These are phyloP conservation scores for Acanthamoeba lenticulata DNA, from an alignment of 208 protist species.

Conservation along the genomic window DNA sequence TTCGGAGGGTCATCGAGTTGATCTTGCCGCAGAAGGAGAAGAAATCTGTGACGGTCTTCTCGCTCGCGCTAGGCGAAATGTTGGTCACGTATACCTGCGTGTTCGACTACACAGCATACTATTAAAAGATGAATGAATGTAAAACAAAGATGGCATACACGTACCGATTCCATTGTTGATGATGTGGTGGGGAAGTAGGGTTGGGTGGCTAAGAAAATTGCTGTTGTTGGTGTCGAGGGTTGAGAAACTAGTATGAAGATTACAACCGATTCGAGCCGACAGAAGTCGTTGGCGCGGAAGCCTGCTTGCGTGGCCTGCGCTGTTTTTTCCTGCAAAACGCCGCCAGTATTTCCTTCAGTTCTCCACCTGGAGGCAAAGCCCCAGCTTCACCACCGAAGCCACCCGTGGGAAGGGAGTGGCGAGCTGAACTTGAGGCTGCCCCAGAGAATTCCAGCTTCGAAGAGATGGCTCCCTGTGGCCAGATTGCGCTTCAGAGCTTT, in stretches of 20 bases:
- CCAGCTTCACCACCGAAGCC: no score
- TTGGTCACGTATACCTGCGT: slow-evolving; percentile 68
- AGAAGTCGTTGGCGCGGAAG: no score
- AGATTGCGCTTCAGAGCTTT: no score
- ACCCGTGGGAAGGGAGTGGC: no score
- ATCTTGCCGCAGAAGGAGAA: slow-evolving; percentile 82
- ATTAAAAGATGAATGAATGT: neutral
- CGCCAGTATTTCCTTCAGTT: neutral
- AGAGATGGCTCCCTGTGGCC: no score
- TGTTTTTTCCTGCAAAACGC: neutral
- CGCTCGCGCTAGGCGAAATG: slow-evolving; percentile 73
- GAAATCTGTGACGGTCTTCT: slow-evolving; percentile 78
- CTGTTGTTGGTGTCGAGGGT: neutral
- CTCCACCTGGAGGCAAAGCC: no score
- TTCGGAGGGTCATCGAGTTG: slow-evolving; percentile 69
- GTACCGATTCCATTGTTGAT: slow-evolving; percentile 36
- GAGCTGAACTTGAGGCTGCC: no score
- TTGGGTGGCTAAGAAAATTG: no score
- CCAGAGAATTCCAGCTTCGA: no score
- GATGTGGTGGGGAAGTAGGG: neutral
- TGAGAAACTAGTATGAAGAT: neutral
- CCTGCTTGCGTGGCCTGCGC: neutral
- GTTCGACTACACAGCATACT: neutral
- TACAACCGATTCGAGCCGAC: no score
- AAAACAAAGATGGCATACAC: neutral